These are phyloP conservation scores for Avena atlantica DNA, from an alignment of 176 grass and related monocot species.

Conservation along the genomic window DNA sequence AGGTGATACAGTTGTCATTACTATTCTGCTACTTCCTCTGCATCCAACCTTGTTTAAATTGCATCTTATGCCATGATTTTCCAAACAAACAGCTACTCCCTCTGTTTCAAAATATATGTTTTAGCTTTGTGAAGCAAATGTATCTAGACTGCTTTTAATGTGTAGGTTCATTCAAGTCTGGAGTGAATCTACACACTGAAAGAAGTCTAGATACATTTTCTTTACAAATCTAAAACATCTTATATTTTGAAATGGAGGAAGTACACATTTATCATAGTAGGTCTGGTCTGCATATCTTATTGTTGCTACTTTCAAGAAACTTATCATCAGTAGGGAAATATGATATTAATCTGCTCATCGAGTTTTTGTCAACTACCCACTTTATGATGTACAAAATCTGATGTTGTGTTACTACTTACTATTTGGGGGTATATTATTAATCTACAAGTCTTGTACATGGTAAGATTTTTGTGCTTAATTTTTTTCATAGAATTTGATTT, in stretches of 20 bases:
- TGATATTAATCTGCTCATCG: not conserved
- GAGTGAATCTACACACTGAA: too few species aligned
- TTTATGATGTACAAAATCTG: not conserved
- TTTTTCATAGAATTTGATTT: not conserved
- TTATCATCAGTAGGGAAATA: not conserved
- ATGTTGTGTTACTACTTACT: not conserved
- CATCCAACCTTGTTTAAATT: not conserved
- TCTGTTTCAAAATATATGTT: too few species aligned
- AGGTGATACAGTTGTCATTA: not conserved
- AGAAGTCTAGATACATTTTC: too few species aligned
- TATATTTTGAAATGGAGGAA: too few species aligned
- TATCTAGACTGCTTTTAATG: too few species aligned
- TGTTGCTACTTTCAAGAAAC: not conserved
- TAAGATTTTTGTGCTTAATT: not conserved
- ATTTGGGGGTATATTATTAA: not conserved
- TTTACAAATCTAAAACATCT: too few species aligned
- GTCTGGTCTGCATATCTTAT: not conserved
- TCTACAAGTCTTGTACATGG: not conserved
- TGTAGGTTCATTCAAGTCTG: too few species aligned
- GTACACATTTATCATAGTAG: not conserved
- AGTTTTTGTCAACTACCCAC: not conserved
- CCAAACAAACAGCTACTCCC: not conserved
- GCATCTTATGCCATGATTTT: not conserved
- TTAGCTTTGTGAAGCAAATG: too few species aligned
- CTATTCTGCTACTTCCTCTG: slow-evolving; percentile 3